Base-by-base conservation (phyloP, 1,139 yeast genomes). In the Candida frijolesensis region DNA sequence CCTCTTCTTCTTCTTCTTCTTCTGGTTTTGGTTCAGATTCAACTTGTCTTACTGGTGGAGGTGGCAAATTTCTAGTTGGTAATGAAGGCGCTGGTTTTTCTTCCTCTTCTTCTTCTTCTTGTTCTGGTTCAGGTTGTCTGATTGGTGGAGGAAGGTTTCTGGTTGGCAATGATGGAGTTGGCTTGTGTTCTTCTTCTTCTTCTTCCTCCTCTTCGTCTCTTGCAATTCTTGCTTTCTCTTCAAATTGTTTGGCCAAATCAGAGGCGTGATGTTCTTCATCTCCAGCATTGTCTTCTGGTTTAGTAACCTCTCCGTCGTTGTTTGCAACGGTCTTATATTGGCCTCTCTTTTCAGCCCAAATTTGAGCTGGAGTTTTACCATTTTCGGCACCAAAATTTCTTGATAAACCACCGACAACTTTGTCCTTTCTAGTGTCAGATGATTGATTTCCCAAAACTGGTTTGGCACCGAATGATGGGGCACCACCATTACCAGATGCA, bases 271-370 rank as follows among this genome's bases (percentile, higher is more conserved):
- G 39, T 16, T 45, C 47, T 16, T 30, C 47, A 1, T 42, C 42
- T 34, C 40, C 46, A 11, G 48, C 53, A 11, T 46, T 42, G 4
- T 52, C 44, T n/a, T 50, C 52, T 6, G 45, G 52, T 37, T 55
- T 54, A 4, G 47, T 30, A 9, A 19, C 44, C 6, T 62, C 64
- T 46, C 65, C 67, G 14, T 60, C 67, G 1, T 59, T 63, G 25
- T 60, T 57, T 22, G 71, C 57, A 44, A 78, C 83, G 38, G 75
- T 74, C 60, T 75, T 79, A 60, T 73, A 81, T 60, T 82, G 79
- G 46, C 89, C 94, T 66, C 86, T 85, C 75, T 85, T 89, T 67
- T 89, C 97, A 18, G 97, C 97, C 97, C 97, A 91, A 37, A 89
- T 64, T 69, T 91, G 97, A 35, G 97, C 97, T 30, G 98, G 97